phyloP scores from a whole-genome alignment of 2,329 filamentous ascomycete species.

The Nigrospora osmanthi region DNA sequence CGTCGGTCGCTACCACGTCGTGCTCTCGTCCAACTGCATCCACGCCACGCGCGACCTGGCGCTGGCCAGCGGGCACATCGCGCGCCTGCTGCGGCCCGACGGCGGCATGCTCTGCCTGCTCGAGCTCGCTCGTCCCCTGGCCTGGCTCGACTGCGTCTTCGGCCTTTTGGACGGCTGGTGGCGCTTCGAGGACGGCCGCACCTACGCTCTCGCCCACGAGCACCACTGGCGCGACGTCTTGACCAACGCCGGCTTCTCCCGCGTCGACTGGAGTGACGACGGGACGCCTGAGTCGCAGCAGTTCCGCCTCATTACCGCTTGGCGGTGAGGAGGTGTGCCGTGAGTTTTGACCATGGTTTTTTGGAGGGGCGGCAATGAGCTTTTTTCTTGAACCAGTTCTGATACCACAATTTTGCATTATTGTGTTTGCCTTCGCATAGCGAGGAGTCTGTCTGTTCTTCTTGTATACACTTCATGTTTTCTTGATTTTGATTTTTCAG shows the following conservation, averaged over 20 bases:
- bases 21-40: slow-evolving; percentile 24
- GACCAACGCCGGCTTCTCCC: neutral
- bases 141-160: slow-evolving; percentile 18
- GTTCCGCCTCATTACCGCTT: neutral
- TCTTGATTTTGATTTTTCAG: too few species aligned
- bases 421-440: neutral
- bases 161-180: slow-evolving; percentile 22
- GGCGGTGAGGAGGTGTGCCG: neutral
- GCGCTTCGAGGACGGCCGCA: slow-evolving; percentile 13
- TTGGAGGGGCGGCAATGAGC: neutral
- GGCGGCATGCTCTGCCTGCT: slow-evolving; percentile 16
- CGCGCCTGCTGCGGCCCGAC: slow-evolving; percentile 11
- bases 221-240: neutral
- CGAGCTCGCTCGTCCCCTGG: slow-evolving; percentile 15
- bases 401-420: neutral
- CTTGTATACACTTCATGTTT: too few species aligned
- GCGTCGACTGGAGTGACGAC: neutral
- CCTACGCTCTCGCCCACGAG: neutral
- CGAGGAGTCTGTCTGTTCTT: too few species aligned
- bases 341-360: neutral
- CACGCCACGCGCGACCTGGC: slow-evolving; percentile 19
- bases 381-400: neutral
- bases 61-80: slow-evolving; percentile 11
- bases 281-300: neutral
- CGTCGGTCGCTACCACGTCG: slow-evolving; percentile 13